Evolutionary conservation across 345 rosid species (phyloP), one percentile per base, ranked within the genome.

Genomic region (Noccaea bulbosa): DNA sequence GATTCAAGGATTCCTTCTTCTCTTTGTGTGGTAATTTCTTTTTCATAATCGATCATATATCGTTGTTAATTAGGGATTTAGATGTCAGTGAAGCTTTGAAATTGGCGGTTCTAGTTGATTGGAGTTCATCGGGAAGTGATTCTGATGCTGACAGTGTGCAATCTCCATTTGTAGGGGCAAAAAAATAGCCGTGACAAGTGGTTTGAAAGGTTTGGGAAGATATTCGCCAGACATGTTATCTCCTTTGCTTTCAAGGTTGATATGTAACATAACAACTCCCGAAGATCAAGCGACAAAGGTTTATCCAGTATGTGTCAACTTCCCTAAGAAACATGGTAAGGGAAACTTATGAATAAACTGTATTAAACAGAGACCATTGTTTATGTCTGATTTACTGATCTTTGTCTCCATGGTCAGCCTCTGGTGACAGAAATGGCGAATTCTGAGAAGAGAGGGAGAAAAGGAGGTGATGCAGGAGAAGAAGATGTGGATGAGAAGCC

Each of bases 401-500:
- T 39, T 52, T 61, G 37, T 55, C 47, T 60, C 9, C 30, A 6
- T 68, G 17, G 24, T 44, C 60, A 76, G 79, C 54, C 60, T 69
- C 20, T 73, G 71, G 75, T 77, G 75, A 72, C 56, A 49, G 93
- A 90, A 6, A 79, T 79, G 64, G 79, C 59, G 8, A 80, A 59
- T 17, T 84, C 85, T 45, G 60, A 70, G 15, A 86, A 88, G 81
- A 90, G 79, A 82, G 81, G 70, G 12, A 88, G 82, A 81, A 90
- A 84, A 74, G 91, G 89, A 53, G 91, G 91, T 6, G 96, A 90
- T n/a, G 75, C 61, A 30, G 87, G 93, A 8, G 94, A 90, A 41
- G 96, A 90, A 40, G 93, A 90, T 74, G 93, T 90, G 48, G 96
- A 90, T n/a, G n/a, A n/a, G n/a, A n/a, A n/a, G n/a, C n/a, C n/a